phyloP scores from a whole-genome alignment of 352 stramenopile genomes.

The Hyaloperonospora arabidopsidis region DNA sequence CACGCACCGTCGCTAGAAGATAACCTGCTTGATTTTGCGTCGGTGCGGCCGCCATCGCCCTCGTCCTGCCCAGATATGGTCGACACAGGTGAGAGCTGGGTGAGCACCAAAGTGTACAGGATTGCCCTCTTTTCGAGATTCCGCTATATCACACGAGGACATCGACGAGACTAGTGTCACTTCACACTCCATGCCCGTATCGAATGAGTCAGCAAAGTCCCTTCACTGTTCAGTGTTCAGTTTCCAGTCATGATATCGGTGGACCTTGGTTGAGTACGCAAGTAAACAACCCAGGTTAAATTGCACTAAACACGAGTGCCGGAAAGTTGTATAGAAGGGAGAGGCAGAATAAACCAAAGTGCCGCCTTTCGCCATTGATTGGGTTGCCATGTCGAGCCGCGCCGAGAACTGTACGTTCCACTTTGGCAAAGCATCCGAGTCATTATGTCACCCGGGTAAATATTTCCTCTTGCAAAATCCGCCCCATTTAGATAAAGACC shows the following conservation, averaged over 20 bases:
- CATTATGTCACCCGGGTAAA: too few relatives aligned
- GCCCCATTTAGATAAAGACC: too few relatives aligned
- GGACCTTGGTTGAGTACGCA: background rate
- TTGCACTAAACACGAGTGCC: background rate
- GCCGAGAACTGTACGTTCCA: background rate
- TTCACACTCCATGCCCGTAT: background rate
- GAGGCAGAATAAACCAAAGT: background rate
- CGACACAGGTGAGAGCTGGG: background rate
- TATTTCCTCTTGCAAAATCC: too few relatives aligned
- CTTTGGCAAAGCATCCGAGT: background rate
- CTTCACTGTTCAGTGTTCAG: background rate
- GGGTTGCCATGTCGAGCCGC: background rate
- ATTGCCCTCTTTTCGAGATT: background rate
- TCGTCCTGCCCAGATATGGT: background rate
- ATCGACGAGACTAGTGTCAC: background rate
- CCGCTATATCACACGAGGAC: background rate
- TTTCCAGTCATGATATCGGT: background rate
- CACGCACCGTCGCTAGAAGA: background rate
- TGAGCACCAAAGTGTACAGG: background rate
- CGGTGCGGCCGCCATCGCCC: background rate
- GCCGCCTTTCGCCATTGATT: background rate
- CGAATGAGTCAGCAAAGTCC: background rate
- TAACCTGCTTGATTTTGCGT: background rate
- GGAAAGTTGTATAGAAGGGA: background rate
- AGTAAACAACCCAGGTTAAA: background rate